These are phyloP conservation scores for Patellifolia procumbens DNA, from an alignment of 179 eudicot genomes.

Conservation along the genomic window DNA sequence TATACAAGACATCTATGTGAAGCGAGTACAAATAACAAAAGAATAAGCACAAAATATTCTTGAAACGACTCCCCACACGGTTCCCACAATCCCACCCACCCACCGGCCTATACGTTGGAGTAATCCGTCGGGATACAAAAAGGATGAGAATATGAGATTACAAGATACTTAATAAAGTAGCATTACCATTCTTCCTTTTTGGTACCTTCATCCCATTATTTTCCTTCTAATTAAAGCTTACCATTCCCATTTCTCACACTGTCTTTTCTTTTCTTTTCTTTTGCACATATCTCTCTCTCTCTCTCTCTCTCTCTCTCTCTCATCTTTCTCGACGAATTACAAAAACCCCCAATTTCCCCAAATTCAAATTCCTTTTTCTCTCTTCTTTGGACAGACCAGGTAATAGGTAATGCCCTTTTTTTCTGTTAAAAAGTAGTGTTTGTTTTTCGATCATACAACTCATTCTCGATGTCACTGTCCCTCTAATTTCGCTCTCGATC, in stretches of 20 bases:
- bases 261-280: too few relatives aligned
- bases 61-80: too few relatives aligned
- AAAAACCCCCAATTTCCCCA: background rate
- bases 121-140: too few relatives aligned
- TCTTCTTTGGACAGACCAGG: constrained; percentile 27
- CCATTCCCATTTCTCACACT: too few relatives aligned
- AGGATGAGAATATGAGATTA: too few relatives aligned
- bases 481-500: constrained; percentile 12
- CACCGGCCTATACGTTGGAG: too few relatives aligned
- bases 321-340: background rate
- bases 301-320: background rate
- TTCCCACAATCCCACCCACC: too few relatives aligned
- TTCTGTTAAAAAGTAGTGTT: background rate
- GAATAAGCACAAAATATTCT: too few relatives aligned
- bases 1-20: too few relatives aligned
- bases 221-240: constrained; percentile 13
- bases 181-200: background rate
- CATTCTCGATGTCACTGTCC: constrained; percentile 33
- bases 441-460: constrained; percentile 31
- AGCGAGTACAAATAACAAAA: too few relatives aligned
- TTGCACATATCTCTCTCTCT: constrained; percentile 22
- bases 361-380: constrained; percentile 19
- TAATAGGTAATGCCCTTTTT: background rate
- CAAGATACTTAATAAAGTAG: too few relatives aligned
- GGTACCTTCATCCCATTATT: background rate